phyloP scores from a whole-genome alignment of 2,329 filamentous ascomycete species.

The Didymella arachidicola region DNA sequence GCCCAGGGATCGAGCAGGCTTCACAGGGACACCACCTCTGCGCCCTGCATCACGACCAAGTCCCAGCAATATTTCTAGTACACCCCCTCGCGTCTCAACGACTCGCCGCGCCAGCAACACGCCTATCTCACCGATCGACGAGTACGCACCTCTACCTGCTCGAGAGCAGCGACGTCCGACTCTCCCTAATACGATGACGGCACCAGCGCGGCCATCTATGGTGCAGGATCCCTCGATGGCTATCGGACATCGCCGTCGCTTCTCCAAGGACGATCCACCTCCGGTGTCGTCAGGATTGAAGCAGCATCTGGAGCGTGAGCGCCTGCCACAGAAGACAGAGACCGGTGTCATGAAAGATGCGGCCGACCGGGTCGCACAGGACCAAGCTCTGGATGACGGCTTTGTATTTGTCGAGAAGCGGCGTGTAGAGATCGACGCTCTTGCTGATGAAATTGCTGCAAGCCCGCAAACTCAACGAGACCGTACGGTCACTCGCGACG shows the following conservation, averaged over 20 bases:
- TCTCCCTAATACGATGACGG: constrained; percentile 55
- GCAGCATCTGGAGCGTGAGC: constrained; percentile 56
- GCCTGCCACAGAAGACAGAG: constrained; percentile 51
- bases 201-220: constrained; percentile 52
- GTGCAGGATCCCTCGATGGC: constrained; percentile 48
- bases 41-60: constrained; percentile 44
- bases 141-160: constrained; percentile 40
- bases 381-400: constrained; percentile 88
- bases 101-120: constrained; percentile 45
- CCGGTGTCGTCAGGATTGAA: constrained; percentile 58
- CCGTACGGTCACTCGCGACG: constrained; percentile 61
- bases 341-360: constrained; percentile 54
- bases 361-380: constrained; percentile 76
- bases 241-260: constrained; percentile 68
- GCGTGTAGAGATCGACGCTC: constrained; percentile 94
- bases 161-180: constrained; percentile 54
- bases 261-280: constrained; percentile 57
- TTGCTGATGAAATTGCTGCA: constrained; percentile 92
- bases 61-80: constrained; percentile 38
- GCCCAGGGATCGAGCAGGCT: constrained; percentile 39
- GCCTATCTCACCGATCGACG: constrained; percentile 44
- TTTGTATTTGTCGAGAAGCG: constrained; percentile 96
- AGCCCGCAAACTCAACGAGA: constrained; percentile 68
- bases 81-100: constrained; percentile 35
- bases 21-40: constrained; percentile 44